Conservation (phyloP, 192 early-diverging fungal species). For the Blastocladiella britannica region DNA sequence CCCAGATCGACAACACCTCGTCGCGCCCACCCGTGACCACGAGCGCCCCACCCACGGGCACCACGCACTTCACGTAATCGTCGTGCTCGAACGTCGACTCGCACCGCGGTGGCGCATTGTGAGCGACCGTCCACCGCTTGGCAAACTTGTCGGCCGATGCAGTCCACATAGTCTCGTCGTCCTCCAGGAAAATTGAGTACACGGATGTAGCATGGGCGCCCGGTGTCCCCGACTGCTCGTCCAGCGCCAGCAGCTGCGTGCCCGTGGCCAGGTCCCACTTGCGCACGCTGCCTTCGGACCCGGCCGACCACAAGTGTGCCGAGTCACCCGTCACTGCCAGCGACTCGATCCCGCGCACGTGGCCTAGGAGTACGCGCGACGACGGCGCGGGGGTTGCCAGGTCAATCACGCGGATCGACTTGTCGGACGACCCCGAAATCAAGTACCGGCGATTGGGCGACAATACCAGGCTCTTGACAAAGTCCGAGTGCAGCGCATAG, state of each 20-base stretch:
- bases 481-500: conserved; percentile 62
- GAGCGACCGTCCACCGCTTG: conserved; percentile 36
- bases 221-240: conserved; percentile 24
- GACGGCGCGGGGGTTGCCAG: conserved; percentile 25
- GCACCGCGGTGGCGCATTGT: conserved; percentile 3
- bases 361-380: conserved; percentile 7
- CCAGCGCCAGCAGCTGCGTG: conserved; percentile 20
- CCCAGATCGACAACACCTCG: conserved; percentile 71
- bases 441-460: conserved; percentile 18
- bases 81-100: conserved; percentile 62
- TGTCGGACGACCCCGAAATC: conserved; percentile 67
- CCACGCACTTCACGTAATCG: conserved; percentile 55
- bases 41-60: conserved; percentile 33
- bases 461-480: conserved; percentile 57
- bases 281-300: conserved; percentile 37
- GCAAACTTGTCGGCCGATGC: conserved; percentile 80
- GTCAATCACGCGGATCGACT: conserved; percentile 56
- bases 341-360: conserved; percentile 24
- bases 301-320: conserved; percentile 31
- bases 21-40: conserved; percentile 66
- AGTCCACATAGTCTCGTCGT: conserved; percentile 61
- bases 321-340: conserved; percentile 23
- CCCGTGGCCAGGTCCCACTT: conserved; percentile 38
- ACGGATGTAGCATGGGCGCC: conserved; percentile 63
- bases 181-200: conserved; percentile 32